phyloP scores from a whole-genome alignment of 768 basidiomycete species.

The Lyophyllum decastes region DNA sequence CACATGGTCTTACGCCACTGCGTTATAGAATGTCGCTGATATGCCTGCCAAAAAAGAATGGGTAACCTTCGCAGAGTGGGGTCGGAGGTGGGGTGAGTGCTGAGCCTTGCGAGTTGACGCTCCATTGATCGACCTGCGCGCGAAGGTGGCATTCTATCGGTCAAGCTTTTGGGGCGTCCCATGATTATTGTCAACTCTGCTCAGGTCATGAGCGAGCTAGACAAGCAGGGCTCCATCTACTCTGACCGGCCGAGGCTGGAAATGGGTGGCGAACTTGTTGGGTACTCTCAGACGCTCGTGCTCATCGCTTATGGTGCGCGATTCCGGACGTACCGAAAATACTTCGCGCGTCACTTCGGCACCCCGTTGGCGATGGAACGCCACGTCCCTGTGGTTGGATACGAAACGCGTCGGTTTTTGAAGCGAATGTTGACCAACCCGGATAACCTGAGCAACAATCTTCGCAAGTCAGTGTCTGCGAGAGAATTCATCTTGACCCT shows the following conservation, averaged over 20 bases:
- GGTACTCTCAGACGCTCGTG: constrained; percentile 48
- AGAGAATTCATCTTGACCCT: not conserved
- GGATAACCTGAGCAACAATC: constrained; percentile 30
- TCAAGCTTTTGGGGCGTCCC: constrained; percentile 43
- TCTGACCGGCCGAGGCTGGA: constrained; percentile 49
- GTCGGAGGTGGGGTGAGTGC: constrained; percentile 48
- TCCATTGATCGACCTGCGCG: not conserved
- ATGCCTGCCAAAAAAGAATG: constrained; percentile 47
- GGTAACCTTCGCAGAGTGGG: constrained; percentile 52
- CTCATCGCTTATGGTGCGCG: constrained; percentile 43
- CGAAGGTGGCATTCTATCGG: constrained; percentile 39
- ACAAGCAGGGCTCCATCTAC: constrained; percentile 47
- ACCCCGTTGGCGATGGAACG: constrained; percentile 27
- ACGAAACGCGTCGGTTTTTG: constrained; percentile 37
- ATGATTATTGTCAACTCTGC: constrained; percentile 52
- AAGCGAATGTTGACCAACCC: constrained; percentile 34
- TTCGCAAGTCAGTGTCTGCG: constrained; percentile 46
- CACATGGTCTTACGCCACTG: not conserved
- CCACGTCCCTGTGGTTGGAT: constrained; percentile 33
- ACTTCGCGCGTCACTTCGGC: constrained; percentile 44
- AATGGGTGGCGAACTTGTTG: constrained; percentile 53
- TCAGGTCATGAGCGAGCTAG: constrained; percentile 44
- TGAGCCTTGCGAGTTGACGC: not conserved
- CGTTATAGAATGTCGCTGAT: constrained; percentile 43
- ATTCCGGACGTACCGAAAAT: constrained; percentile 46